Evolutionary conservation across 192 early-diverging fungal genomes (phyloP).

Genomic region (Mortierella hygrophila): DNA sequence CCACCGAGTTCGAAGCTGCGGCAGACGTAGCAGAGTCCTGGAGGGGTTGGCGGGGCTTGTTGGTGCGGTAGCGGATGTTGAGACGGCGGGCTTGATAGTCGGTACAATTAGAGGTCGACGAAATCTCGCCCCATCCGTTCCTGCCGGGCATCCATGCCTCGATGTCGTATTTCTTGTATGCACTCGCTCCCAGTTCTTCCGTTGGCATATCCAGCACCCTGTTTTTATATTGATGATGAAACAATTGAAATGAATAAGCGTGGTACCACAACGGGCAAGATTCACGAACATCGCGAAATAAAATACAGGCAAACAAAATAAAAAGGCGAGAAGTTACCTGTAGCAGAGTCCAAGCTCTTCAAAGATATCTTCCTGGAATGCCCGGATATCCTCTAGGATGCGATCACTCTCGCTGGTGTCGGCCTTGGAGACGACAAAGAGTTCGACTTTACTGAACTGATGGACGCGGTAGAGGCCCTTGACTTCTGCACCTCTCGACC

Average conservation of each 20-base stretch:
- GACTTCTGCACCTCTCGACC: constrained; percentile 84
- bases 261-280: too few species aligned
- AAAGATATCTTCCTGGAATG: constrained; percentile 82
- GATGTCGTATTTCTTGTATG: constrained; percentile 92
- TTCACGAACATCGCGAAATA: background rate
- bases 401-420: constrained; percentile 66
- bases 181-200: constrained; percentile 91
- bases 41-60: constrained; percentile 22
- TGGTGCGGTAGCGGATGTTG: constrained; percentile 75
- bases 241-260: background rate
- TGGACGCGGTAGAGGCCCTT: constrained; percentile 93
- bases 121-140: constrained; percentile 87
- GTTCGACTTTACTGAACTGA: constrained; percentile 95
- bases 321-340: constrained; percentile 42
- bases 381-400: constrained; percentile 78
- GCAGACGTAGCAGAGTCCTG: background rate
- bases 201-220: constrained; percentile 93
- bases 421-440: constrained; percentile 81
- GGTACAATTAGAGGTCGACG: constrained; percentile 92
- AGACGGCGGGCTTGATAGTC: constrained; percentile 93
- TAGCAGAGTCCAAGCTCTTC: constrained; percentile 85
- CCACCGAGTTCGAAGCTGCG: constrained; percentile 13
- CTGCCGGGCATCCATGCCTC: constrained; percentile 98
- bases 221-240: background rate
- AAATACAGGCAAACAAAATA: background rate